Evolutionary conservation across 2,329 filamentous ascomycete genomes (phyloP), one percentile per base, ranked within the genome.

Genomic region (Didymosphaeria variabile): DNA sequence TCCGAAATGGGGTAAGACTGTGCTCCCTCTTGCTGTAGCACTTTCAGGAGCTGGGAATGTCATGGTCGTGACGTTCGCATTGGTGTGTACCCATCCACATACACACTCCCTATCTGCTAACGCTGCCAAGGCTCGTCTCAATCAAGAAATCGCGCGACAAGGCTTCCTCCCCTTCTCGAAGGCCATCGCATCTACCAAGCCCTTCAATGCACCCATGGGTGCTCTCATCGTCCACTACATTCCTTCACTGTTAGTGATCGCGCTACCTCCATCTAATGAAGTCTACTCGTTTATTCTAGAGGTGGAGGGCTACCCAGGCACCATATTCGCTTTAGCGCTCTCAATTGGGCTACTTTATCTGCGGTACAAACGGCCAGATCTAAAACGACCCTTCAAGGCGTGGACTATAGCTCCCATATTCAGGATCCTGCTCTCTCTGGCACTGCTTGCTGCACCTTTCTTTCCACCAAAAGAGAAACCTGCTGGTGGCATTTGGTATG

Each of bases 261-360:
- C 83, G 0, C 79, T 91, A 0, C 89, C 89, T 0, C 88, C 89
- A 0, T 87, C 88, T 0, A 81, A 83, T 3, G 85, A 90, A 50
- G 87, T 90, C 0, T 93, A 92, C 75, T 88, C 87, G 10, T 91
- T 93, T 68, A 91, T 92, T 31, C 79, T 91, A 0, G 89, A 92
- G 50, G 87, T 92, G 0, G 89, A 92, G 68, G 88, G 87, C 0
- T 92, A 91, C 65, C 86, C 89, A 0, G 87, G 82, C 0, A 87
- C 90, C 60, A 79, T 91, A 15, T 84, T 89, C 58, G 83, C 83
- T 0, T 72, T 91, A 1, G 85, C 87, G 0, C 79, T 87, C 0
- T 85, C 85, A 0, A 65, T 83, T 8, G 89, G 89, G 0, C 78
- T 91, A 0, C 67, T 91, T 0, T 84, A 86, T 75, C 79, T 93